Percentiles rank a stretch among this genome's conserved stretches.
phyloP scores from a whole-genome alignment of 2,329 filamentous ascomycete genomes.

The Emericellopsis cladophorae region DNA sequence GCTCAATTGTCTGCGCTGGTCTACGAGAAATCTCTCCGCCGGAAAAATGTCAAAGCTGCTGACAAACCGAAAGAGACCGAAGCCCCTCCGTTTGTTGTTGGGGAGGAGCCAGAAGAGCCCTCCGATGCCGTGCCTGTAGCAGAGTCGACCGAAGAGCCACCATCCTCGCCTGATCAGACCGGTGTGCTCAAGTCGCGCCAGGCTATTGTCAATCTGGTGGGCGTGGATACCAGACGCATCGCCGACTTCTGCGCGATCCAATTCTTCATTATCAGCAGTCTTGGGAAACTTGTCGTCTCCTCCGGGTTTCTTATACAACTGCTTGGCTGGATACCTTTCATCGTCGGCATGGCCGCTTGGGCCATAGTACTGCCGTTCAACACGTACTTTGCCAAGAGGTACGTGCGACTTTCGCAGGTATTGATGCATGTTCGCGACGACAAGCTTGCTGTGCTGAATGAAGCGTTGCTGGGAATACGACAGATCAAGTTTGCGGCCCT shows the following conservation, averaged over 20 bases:
- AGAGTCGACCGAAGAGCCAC: slow-evolving; percentile 20
- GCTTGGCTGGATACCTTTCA: slow-evolving; percentile 58
- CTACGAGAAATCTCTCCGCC: slow-evolving; percentile 64
- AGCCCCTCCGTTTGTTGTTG: not conserved
- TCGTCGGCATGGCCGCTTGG: slow-evolving; percentile 53
- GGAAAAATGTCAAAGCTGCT: slow-evolving; percentile 62
- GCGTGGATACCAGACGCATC: slow-evolving; percentile 61
- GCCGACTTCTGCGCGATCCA: slow-evolving; percentile 56
- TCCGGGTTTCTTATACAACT: slow-evolving; percentile 54
- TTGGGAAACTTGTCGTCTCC: slow-evolving; percentile 52
- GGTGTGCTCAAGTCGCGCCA: slow-evolving; percentile 39
- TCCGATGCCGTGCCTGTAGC: not conserved
- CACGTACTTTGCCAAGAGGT: slow-evolving; percentile 50
- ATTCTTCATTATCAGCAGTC: slow-evolving; percentile 48
- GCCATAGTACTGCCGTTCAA: slow-evolving; percentile 56
- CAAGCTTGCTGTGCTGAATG: slow-evolving; percentile 64
- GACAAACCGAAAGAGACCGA: slow-evolving; percentile 15
- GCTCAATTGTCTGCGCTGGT: slow-evolving; percentile 59
- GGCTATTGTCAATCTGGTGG: slow-evolving; percentile 64
- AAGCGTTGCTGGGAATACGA: slow-evolving; percentile 65
- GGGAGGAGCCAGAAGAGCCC: slow-evolving; percentile 12
- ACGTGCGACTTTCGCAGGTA: slow-evolving; percentile 50
- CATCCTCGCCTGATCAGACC: slow-evolving; percentile 28
- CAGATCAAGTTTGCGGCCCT: slow-evolving; percentile 78
- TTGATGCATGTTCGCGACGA: slow-evolving; percentile 67